A percentile compares a stretch with the other conserved stretches of the same genome.
Evolutionary conservation across 345 rosid species (phyloP).

Genomic region (Gossypium longicalyx): DNA sequence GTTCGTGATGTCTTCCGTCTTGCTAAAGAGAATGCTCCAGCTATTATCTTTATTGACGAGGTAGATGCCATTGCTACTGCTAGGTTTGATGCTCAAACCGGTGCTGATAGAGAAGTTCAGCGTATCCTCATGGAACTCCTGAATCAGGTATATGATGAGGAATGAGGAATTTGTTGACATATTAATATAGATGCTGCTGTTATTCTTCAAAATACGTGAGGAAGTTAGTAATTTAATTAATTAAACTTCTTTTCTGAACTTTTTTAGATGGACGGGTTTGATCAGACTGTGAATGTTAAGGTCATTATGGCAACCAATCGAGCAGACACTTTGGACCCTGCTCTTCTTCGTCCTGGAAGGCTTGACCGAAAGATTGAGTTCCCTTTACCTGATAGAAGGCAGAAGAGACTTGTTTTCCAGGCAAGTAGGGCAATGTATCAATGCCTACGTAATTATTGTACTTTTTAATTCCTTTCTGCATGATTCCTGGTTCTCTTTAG

Average conservation of each 20-base stretch:
- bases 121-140: slow-evolving; percentile 93
- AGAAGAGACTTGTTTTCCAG: slow-evolving; percentile 99
- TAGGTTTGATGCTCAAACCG: slow-evolving; percentile 99
- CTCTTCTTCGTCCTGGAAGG: slow-evolving; percentile 96
- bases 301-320: slow-evolving; percentile 98
- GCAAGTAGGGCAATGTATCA: slow-evolving; percentile 23
- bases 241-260: not conserved
- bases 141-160: slow-evolving; percentile 55
- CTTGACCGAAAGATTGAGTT: slow-evolving; percentile 93
- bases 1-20: slow-evolving; percentile 99
- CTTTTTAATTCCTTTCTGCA: not conserved
- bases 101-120: slow-evolving; percentile 99
- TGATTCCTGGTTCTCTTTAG: not conserved
- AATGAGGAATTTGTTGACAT: not conserved
- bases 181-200: not conserved
- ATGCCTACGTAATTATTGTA: not conserved
- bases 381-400: slow-evolving; percentile 95
- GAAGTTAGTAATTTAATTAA: not conserved
- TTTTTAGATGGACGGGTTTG: slow-evolving; percentile 81
- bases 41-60: slow-evolving; percentile 94
- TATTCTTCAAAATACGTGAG: not conserved
- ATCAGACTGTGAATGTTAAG: slow-evolving; percentile 95
- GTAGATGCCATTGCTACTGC: slow-evolving; percentile 99
- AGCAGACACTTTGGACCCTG: slow-evolving; percentile 97
- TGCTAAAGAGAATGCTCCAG: slow-evolving; percentile 98